A percentile compares a stretch with the other conserved stretches of the same genome.
Evolutionary conservation across 2,329 filamentous ascomycete species (phyloP).

Genomic region (Fusarium sambucinum): DNA sequence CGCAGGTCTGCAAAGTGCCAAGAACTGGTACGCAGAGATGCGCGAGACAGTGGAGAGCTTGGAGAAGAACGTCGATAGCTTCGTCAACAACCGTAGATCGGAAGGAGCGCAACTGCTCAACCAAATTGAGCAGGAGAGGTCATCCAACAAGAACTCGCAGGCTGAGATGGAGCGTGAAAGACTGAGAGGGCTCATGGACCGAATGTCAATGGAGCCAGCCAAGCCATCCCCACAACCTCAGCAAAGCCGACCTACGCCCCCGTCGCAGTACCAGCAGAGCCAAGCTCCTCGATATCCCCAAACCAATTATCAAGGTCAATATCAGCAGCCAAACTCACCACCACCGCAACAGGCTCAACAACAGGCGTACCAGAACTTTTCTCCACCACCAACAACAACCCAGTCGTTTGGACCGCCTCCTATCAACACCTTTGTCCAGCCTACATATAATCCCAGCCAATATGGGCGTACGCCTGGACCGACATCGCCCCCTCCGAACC

Average conservation of each 20-base stretch:
- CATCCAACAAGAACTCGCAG: conserved; percentile 67
- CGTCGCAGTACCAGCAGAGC: conserved; percentile 41
- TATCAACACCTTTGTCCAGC: conserved; percentile 61
- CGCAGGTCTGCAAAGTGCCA: conserved; percentile 86
- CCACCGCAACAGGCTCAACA: conserved; percentile 63
- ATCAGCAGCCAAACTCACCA: conserved; percentile 63
- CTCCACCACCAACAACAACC: conserved; percentile 40
- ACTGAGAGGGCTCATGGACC: conserved; percentile 90
- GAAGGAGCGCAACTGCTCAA: conserved; percentile 91
- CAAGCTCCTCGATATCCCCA: conserved; percentile 64
- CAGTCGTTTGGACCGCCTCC: conserved; percentile 53
- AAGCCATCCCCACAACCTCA: conserved; percentile 57
- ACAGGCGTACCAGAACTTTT: conserved; percentile 59
- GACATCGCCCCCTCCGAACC: conserved; percentile 73
- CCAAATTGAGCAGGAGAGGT: conserved; percentile 85
- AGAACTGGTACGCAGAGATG: conserved; percentile 96
- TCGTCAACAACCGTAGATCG: conserved; percentile 92
- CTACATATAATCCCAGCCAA: conserved; percentile 69
- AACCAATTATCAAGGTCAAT: conserved; percentile 67
- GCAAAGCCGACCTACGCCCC: conserved; percentile 46
- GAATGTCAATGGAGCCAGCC: conserved; percentile 86
- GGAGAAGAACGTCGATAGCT: conserved; percentile 95
- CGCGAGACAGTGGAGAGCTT: conserved; percentile 91
- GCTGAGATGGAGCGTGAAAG: conserved; percentile 91
- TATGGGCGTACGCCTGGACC: conserved; percentile 70